These are phyloP conservation scores for Ophiostoma quercus DNA, from an alignment of 2,329 filamentous ascomycete species.

Conservation along the genomic window DNA sequence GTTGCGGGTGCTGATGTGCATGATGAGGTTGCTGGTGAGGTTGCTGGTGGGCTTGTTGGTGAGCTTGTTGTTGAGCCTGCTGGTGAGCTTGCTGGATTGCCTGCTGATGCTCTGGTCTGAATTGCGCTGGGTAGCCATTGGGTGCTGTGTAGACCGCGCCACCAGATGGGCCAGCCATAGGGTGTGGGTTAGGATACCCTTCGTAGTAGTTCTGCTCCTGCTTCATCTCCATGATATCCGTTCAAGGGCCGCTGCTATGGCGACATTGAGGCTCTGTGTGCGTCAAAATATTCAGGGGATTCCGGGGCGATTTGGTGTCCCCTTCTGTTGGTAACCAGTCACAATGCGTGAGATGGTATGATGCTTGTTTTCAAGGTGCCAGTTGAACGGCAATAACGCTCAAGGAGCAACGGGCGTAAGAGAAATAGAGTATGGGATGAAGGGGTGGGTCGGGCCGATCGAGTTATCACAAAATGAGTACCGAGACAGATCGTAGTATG, in stretches of 20 bases:
- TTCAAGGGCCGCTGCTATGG: constrained; percentile 10
- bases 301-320: background rate
- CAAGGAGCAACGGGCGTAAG: background rate
- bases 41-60: background rate
- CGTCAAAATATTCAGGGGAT: background rate
- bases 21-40: background rate
- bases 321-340: background rate
- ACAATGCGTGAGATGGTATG: background rate
- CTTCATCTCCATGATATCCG: constrained; percentile 25
- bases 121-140: background rate
- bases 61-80: background rate
- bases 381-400: constrained; percentile 1
- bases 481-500: background rate
- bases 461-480: background rate
- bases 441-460: background rate
- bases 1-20: background rate
- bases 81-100: background rate
- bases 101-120: constrained; percentile 11
- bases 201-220: constrained; percentile 22
- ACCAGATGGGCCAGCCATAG: constrained; percentile 5
- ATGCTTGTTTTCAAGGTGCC: background rate
- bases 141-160: constrained; percentile 22
- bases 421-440: background rate
- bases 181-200: constrained; percentile 19
- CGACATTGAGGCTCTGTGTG: constrained; percentile 20